phyloP scores from a whole-genome alignment of 495 filamentous ascomycete genomes.

The Podospora bellae-mahoneyi region DNA sequence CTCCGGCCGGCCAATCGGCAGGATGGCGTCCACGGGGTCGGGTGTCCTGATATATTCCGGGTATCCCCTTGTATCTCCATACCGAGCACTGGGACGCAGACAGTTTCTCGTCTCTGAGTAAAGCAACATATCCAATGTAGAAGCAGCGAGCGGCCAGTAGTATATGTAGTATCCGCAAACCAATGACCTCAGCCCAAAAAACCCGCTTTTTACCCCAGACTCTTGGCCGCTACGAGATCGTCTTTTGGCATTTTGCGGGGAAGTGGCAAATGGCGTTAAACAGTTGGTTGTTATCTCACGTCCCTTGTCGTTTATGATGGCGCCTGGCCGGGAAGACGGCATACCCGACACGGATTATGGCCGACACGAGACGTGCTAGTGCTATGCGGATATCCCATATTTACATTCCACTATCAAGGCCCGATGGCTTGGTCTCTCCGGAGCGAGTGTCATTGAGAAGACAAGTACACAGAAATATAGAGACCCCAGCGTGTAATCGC shows the following conservation, averaged over 20 bases:
- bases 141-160: no score
- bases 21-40: no score
- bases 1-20: no score
- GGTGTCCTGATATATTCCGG: no score
- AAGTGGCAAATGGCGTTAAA: background rate
- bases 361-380: slow-evolving; percentile 5
- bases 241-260: background rate
- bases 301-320: no score
- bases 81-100: slow-evolving; percentile 24
- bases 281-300: no score
- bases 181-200: background rate
- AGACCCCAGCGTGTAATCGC: no score
- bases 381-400: background rate
- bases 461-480: no score
- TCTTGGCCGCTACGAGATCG: slow-evolving; percentile 8
- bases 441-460: no score
- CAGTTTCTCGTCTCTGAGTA: slow-evolving; percentile 17
- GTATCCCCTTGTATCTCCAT: background rate
- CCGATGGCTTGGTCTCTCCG: background rate
- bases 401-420: no score
- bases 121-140: background rate
- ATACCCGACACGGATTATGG: background rate
- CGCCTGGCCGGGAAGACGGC: background rate
- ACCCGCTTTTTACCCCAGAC: slow-evolving; percentile 9
- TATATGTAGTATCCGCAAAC: no score